Percentiles rank a stretch among this genome's conserved stretches.
Evolutionary conservation across 2,329 filamentous ascomycete species (phyloP).

Genomic region (Botryotinia narcissicola): DNA sequence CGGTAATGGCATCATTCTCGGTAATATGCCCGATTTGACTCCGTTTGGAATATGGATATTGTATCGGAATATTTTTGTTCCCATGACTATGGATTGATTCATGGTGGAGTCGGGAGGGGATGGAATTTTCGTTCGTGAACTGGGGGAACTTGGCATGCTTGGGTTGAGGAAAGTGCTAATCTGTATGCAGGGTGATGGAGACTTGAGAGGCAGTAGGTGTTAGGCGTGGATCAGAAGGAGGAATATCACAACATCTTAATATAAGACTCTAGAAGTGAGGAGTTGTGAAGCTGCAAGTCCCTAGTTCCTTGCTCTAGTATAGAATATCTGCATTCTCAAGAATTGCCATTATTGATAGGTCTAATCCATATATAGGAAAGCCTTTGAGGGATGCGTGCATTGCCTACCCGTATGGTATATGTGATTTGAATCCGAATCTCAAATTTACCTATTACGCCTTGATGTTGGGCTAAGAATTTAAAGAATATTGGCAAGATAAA

Average conservation of each 20-base stretch:
- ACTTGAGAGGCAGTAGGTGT: not conserved
- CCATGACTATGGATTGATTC: constrained; percentile 1
- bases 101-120: not conserved
- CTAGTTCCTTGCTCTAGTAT: not conserved
- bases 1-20: not conserved
- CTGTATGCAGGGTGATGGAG: not conserved
- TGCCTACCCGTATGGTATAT: not conserved
- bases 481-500: not conserved
- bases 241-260: not conserved
- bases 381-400: not conserved
- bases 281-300: not conserved
- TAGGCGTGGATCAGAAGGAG: not conserved
- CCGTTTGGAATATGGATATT: not conserved
- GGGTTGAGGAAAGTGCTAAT: not conserved
- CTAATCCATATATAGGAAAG: not conserved
- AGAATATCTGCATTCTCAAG: not conserved
- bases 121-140: not conserved
- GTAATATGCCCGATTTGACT: not conserved
- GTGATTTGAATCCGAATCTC: not conserved
- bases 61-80: not conserved
- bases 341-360: not conserved
- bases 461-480: not conserved
- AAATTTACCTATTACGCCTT: not conserved
- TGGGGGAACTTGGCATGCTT: not conserved
- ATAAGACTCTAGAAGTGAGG: not conserved